Conservation (phyloP, 192 early-diverging fungal species). For the Coemansia asiatica region DNA sequence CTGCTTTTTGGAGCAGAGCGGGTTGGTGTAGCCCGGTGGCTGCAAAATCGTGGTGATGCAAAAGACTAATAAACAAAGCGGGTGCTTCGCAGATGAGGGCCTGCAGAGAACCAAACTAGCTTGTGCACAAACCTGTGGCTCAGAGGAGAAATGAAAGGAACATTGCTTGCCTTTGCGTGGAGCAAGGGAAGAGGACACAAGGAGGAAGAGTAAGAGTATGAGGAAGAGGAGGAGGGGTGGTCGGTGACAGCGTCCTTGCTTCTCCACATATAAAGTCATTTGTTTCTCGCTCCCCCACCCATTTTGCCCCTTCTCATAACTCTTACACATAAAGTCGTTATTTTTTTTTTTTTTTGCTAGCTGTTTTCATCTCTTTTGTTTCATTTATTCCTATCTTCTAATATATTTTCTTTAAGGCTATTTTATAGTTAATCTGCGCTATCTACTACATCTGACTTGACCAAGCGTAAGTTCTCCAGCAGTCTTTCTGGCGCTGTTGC, state of each 20-base stretch:
- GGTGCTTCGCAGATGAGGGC: not conserved
- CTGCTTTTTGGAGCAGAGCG: too few species aligned
- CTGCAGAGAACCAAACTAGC: not conserved
- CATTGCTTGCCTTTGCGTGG: not conserved
- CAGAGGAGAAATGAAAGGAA: not conserved
- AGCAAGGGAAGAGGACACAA: too few species aligned
- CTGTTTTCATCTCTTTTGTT: not conserved
- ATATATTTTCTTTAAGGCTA: too few species aligned
- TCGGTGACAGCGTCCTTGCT: not conserved
- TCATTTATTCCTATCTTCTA: too few species aligned
- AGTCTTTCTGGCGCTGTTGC: too few species aligned
- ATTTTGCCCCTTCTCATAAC: not conserved
- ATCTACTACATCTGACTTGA: too few species aligned
- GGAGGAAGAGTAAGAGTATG: too few species aligned
- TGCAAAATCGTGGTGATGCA: not conserved
- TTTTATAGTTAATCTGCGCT: too few species aligned
- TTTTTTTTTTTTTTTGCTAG: not conserved
- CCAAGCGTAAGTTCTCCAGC: too few species aligned
- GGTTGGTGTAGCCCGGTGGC: not conserved
- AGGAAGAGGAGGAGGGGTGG: not conserved
- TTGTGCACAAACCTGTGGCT: not conserved
- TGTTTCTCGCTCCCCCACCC: not conserved
- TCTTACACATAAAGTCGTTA: not conserved
- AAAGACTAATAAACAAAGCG: not conserved
- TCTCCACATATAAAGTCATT: not conserved